A percentile compares a stretch with the other conserved stretches of the same genome.
Conservation (phyloP, 1,284 basidiomycete genomes). For the Agaricales sp. region DNA sequence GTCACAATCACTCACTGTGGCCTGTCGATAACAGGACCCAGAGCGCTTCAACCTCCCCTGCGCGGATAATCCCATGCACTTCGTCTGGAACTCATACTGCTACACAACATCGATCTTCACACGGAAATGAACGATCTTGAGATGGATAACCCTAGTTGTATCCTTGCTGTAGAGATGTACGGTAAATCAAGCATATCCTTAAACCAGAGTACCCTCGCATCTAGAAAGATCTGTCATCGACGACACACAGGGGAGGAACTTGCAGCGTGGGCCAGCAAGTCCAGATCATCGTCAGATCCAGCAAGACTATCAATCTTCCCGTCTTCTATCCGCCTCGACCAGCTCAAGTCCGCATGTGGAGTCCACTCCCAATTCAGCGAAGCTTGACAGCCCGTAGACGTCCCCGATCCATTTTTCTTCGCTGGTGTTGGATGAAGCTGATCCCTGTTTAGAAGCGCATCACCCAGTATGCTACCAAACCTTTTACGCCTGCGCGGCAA, state of each 20-base stretch:
- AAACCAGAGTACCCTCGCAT: no score
- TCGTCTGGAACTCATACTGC: no score
- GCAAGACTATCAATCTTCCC: neutral
- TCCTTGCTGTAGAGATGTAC: no score
- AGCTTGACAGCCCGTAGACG: neutral
- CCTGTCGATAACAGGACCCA: no score
- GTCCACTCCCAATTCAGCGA: neutral
- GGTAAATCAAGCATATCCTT: no score
- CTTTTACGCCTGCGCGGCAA: neutral
- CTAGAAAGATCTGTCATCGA: neutral
- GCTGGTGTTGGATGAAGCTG: neutral
- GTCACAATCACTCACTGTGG: no score
- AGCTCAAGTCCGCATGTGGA: neutral
- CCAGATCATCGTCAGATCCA: slow-evolving; percentile 39
- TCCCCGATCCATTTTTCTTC: slow-evolving; percentile 9
- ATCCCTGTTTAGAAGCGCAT: neutral
- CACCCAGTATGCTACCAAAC: neutral
- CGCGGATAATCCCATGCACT: no score
- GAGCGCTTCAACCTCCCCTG: no score
- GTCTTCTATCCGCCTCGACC: neutral
- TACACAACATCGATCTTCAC: no score
- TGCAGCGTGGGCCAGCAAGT: slow-evolving; percentile 34
- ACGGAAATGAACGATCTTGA: no score
- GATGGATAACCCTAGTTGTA: no score
- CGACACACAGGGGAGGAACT: slow-evolving; percentile 17